A percentile compares a stretch with the other conserved stretches of the same genome.
Conservation (phyloP, 441 rosid species). For the Breynia disticha region DNA sequence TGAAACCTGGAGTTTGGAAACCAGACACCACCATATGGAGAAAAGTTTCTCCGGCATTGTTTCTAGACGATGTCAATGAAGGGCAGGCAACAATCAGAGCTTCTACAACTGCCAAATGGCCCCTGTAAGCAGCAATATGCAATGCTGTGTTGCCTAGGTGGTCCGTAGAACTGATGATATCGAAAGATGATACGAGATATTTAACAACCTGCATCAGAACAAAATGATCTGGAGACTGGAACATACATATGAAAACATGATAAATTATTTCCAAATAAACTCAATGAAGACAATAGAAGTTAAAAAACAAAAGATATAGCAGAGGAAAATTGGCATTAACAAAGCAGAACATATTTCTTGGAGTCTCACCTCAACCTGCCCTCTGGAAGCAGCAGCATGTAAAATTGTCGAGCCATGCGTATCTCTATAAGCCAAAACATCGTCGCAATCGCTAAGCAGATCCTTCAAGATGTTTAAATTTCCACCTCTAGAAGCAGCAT, state of each 20-base stretch:
- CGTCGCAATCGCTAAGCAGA: slow-evolving; percentile 34
- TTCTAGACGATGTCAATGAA: slow-evolving; percentile 35
- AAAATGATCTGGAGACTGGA: too few species aligned
- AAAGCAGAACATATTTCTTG: neutral
- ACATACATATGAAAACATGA: too few species aligned
- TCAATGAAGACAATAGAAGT: neutral
- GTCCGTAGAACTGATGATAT: slow-evolving; percentile 41
- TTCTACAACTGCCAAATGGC: slow-evolving; percentile 57
- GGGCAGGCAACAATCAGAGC: slow-evolving; percentile 56
- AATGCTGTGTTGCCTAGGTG: slow-evolving; percentile 73
- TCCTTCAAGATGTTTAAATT: slow-evolving; percentile 47
- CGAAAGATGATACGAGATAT: slow-evolving; percentile 42
- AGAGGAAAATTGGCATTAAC: neutral
- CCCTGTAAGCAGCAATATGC: slow-evolving; percentile 70
- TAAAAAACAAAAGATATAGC: neutral
- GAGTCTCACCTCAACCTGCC: slow-evolving; percentile 53
- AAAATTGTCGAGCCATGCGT: slow-evolving; percentile 66
- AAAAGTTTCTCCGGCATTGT: slow-evolving; percentile 75
- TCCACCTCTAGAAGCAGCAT: slow-evolving; percentile 88
- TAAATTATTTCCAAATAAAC: neutral
- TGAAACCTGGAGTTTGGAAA: slow-evolving; percentile 60
- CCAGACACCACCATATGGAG: slow-evolving; percentile 76
- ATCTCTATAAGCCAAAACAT: slow-evolving; percentile 58
- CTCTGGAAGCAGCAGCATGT: slow-evolving; percentile 82
- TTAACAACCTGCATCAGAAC: slow-evolving; percentile 58